Base-by-base conservation (phyloP, 75 land plant species). In the Azolla pinnata region DNA sequence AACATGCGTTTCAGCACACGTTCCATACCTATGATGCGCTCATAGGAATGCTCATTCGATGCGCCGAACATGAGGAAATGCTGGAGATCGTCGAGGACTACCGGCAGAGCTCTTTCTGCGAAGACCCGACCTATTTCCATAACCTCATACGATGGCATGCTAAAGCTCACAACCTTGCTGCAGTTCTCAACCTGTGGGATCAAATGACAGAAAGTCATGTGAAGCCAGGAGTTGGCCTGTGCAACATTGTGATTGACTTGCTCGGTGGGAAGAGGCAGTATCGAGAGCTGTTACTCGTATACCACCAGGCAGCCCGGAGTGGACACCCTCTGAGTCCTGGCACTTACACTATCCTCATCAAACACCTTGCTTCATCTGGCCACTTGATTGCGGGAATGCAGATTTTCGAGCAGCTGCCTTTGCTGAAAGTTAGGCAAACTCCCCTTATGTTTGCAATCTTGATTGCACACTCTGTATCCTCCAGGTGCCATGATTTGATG, bases 281-380 rank as follows among this genome's bases (percentile, higher is more conserved):
- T 53, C 31, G 30, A 20, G 68, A 72, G 21, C 75, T 78, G n/a
- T 63, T 68, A 42, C 10, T 40, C 31, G 33, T 63, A 8, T 84
- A 81, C 40, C 34, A 8, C 14, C 48, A 62, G 34, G 54, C 78
- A 69, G 51, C 81, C n/a, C 21, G 63, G 9, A 71, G 69, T 29
- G 88, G 88, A 10, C 76, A 64, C 4, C 57, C 63, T 32, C 84
- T 79, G 0, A 84, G 78, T 66, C 66, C 64, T 12, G 61, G 84
- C 25, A 84, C 88, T 0, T 81, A 78, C 47, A 81, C 81, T 0
- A 35, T 78, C 34, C 29, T 84, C 32, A 75, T 84, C 29, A 72
- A 77, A 23, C 88, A 84, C 47, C 64, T 84, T 40, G 69, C 68
- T 16, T 57, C n/a, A 2, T 28, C 24, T 1, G 73, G 74, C 26